Conservation (phyloP, 73 alveolate genomes). For the Tetrahymena elliotti region DNA sequence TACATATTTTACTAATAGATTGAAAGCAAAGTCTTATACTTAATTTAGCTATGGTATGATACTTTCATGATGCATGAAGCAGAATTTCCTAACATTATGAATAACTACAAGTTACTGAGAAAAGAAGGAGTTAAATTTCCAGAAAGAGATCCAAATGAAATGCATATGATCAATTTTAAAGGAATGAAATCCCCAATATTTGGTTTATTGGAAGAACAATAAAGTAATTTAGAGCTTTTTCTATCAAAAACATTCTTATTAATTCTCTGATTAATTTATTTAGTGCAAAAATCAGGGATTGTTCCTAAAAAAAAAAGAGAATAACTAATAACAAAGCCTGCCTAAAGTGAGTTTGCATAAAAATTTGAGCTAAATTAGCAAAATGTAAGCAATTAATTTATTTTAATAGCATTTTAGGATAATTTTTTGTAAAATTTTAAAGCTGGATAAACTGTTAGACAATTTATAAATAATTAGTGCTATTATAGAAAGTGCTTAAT, state of each 20-base stretch:
- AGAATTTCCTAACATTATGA: slow-evolving; percentile 49
- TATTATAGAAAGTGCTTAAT: background rate
- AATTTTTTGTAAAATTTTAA: background rate
- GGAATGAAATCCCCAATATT: slow-evolving; percentile 68
- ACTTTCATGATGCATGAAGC: slow-evolving; percentile 79
- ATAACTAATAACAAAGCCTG: background rate
- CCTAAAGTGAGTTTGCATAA: background rate
- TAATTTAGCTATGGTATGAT: slow-evolving; percentile 73
- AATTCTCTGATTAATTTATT: background rate
- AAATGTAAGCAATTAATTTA: background rate
- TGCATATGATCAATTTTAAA: slow-evolving; percentile 49
- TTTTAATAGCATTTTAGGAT: background rate
- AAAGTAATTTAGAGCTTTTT: background rate
- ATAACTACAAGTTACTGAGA: slow-evolving; percentile 43
- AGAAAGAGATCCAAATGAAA: slow-evolving; percentile 53
- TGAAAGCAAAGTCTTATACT: slow-evolving; percentile 48
- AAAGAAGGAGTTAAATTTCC: slow-evolving; percentile 66
- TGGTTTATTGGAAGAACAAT: slow-evolving; percentile 43
- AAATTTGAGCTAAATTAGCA: background rate
- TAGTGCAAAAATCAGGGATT: background rate
- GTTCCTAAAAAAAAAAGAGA: background rate
- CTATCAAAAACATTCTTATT: background rate
- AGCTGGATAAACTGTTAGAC: background rate
- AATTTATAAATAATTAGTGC: background rate
- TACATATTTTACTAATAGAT: slow-evolving; percentile 16